phyloP scores from a whole-genome alignment of 768 basidiomycete genomes.

The Tricholoma bakamatsutake region DNA sequence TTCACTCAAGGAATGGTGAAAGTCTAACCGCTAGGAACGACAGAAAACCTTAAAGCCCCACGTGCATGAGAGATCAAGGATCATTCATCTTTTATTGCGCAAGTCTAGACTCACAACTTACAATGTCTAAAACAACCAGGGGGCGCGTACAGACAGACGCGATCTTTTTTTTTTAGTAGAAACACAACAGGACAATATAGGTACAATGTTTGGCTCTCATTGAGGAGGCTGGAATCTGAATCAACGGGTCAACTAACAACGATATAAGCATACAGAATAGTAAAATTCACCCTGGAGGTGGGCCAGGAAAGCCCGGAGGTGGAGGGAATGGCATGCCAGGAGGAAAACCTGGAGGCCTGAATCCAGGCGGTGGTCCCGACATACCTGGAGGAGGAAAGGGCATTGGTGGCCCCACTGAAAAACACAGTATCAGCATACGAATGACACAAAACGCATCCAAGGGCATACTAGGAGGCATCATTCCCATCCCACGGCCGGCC shows the following conservation, averaged over 20 bases:
- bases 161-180: conserved; percentile 8
- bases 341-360: conserved; percentile 80
- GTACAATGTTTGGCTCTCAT: conserved; percentile 13
- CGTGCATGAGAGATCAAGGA: not conserved
- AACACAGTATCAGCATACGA: conserved; percentile 12
- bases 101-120: conserved; percentile 6
- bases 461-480: conserved; percentile 78
- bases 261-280: conserved; percentile 2
- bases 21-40: not conserved
- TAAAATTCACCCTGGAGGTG: conserved; percentile 72
- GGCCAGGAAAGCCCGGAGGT: conserved; percentile 74
- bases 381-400: conserved; percentile 68
- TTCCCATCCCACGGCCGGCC: conserved; percentile 95
- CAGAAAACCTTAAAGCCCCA: not conserved
- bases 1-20: not conserved
- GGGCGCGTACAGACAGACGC: conserved; percentile 6
- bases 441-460: not conserved
- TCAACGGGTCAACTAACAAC: conserved; percentile 13
- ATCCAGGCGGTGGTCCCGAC: conserved; percentile 83
- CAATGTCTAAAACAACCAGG: conserved; percentile 8
- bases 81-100: conserved; percentile 10
- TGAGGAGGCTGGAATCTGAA: conserved; percentile 49
- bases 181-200: not conserved
- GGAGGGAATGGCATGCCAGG: conserved; percentile 77
- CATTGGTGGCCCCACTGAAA: conserved; percentile 63